Conservation (phyloP, 148 eudicot species). For the Vaccinium myrtillus region DNA sequence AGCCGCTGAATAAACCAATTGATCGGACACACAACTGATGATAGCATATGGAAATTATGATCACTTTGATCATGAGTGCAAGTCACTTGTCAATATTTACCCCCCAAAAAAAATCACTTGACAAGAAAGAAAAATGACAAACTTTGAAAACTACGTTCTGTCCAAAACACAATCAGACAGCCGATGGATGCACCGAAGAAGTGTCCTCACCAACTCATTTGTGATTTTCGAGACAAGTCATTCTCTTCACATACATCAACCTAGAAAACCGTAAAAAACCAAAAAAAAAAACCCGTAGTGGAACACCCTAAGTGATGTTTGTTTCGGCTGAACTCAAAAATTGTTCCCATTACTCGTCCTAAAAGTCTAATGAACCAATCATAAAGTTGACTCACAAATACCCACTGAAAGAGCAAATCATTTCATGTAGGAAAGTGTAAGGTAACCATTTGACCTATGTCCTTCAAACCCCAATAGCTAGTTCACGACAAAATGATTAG, state of each 20-base stretch:
- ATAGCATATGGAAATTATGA: neutral
- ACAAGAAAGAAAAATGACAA: neutral
- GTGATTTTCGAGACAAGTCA: neutral
- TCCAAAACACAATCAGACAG: no score
- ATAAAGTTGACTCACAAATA: neutral
- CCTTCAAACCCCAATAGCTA: neutral
- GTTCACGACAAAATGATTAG: neutral
- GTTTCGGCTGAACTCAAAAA: neutral
- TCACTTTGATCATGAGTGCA: neutral
- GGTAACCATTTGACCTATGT: neutral
- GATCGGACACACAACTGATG: neutral
- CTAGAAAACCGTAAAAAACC: no score
- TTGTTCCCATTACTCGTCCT: neutral
- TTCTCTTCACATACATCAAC: no score
- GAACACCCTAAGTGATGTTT: neutral
- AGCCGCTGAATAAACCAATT: neutral
- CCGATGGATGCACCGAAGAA: neutral
- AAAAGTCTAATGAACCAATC: slow-evolving; percentile 1
- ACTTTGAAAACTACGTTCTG: neutral
- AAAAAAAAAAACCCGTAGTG: no score
- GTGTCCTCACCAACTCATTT: neutral
- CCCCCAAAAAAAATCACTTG: neutral
- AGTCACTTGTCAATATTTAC: neutral
- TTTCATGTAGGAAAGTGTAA: neutral
- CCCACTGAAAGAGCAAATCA: neutral